Evolutionary conservation across 768 basidiomycete species (phyloP), one percentile per base, ranked within the genome.

Genomic region (Lepiota venenata): DNA sequence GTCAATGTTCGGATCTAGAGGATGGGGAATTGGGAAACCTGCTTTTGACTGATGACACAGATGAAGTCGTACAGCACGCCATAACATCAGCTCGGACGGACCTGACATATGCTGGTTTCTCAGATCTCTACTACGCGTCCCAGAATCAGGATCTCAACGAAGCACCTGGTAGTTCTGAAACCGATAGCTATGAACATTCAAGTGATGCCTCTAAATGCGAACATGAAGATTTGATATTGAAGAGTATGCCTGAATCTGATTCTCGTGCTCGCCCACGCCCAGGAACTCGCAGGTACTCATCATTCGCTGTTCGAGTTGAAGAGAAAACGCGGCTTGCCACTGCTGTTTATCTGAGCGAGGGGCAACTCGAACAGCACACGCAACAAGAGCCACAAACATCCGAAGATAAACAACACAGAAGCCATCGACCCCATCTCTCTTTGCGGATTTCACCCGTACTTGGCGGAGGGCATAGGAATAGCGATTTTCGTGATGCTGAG

Each of bases 281-380:
- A 8, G 16, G 21, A 15, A 10, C 18, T 20, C 18, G 11, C 20
- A 60, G 61, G 40, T 68, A 66, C 16, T 71, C 75, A 16, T 70
- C 71, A 3, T 80, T 83, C 64, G 64, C 75, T 35, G 58, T 61
- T 32, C 76, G 76, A 44, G 72, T 77, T 4, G 72, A 74, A 52
- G 71, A 77, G 49, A 79, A 77, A 58, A 63, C 71, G 22, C 60
- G 65, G 37, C 52, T 48, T 20, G 32, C 32, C 21, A 47, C 46
- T 8, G 46, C 38, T 14, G 46, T 29, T n/a, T 55, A 42, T 12
- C 39, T 48, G 11, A 41, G 35, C 10, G 47, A 47, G 32, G 40
- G 36, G 20, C 32, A 32, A 10, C 29, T 21, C 35, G 39, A 3
- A 39, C 46, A 11, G 15, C 27, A 29, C 27, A 11, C 40, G 10